Evolutionary conservation across 768 basidiomycete genomes (phyloP).

Genomic region (Termitomyces sp.): DNA sequence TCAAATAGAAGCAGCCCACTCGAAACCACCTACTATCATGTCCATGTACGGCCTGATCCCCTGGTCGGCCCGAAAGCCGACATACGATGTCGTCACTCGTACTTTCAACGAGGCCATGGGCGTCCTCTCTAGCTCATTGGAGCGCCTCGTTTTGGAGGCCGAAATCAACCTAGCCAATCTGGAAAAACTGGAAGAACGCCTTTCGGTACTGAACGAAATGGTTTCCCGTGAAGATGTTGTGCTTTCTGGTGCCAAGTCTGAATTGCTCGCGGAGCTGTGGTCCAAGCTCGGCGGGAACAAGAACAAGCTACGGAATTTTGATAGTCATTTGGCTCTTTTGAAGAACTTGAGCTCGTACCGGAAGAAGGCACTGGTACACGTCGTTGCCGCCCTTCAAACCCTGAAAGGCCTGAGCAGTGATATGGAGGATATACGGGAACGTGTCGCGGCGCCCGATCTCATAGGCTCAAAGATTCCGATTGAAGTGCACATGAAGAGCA

Average conservation of each 20-base stretch:
- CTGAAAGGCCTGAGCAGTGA: constrained; percentile 62
- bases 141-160: constrained; percentile 61
- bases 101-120: constrained; percentile 63
- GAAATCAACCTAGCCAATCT: constrained; percentile 51
- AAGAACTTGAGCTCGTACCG: constrained; percentile 51
- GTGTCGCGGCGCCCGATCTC: constrained; percentile 64
- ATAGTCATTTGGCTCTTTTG: constrained; percentile 48
- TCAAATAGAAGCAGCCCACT: constrained; percentile 41
- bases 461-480: constrained; percentile 54
- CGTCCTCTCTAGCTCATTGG: constrained; percentile 44
- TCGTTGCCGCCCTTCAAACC: constrained; percentile 57
- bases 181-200: constrained; percentile 54
- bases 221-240: constrained; percentile 51
- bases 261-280: constrained; percentile 66
- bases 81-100: constrained; percentile 39
- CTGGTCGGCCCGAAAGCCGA: constrained; percentile 25
- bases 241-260: constrained; percentile 36
- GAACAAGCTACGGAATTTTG: constrained; percentile 39
- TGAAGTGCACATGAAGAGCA: constrained; percentile 73
- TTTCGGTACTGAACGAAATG: constrained; percentile 51
- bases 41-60: constrained; percentile 33
- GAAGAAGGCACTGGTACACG: constrained; percentile 56
- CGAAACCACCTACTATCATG: constrained; percentile 26
- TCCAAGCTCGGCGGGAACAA: constrained; percentile 61
- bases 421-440: constrained; percentile 70